Base-by-base conservation (phyloP, 495 filamentous ascomycete species). In the Penicillium goetzii region DNA sequence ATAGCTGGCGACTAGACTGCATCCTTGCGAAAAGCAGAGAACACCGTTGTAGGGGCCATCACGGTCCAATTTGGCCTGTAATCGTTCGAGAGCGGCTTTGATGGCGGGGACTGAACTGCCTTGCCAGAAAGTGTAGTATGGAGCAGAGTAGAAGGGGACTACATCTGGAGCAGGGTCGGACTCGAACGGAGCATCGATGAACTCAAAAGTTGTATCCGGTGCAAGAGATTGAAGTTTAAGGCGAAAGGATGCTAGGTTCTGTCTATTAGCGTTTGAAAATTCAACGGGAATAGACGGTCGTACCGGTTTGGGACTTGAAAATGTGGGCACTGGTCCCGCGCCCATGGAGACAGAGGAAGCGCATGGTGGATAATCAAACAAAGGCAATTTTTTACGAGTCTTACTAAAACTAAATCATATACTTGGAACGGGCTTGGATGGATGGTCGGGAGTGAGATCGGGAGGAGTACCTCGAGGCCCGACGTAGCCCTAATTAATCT, bases 51-150 rank as follows among this genome's bases (percentile, higher is more conserved):
- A 47, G 5, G 41, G 41, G 4, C 21, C 41, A 47, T 47, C 41
- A 11, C 21, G 6, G 41, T 47, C 21, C 12, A 47, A 23, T 10
- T 47, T 21, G 21, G n/a, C 21, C 7, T 47, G 41, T 10, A 47
- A 47, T 47, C 41, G 41, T 11, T 47, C n/a, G 9, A 19, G 21
- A 23, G 41, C 41, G 21, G n/a, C 41, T 47, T 23, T 19, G 21
- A 47, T 47, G n/a, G n/a, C 41, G 1, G n/a, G 26, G 14, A 56
- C 52, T n/a, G 52, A 33, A 32, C 21, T 34, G 1, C 30, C 30
- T 34, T 56, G 52, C 52, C 52, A 56, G 21, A 32, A 56, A 21
- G 30, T 56, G 34, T 56, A 56, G 30, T 56, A 56, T 6, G 52
- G 52, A 47, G 36, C 36, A 14, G 36, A 40, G 14, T 40, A 40